A percentile compares a stretch with the other conserved stretches of the same genome.
Conservation (phyloP, 768 basidiomycete species). For the Termitomyces heimii region DNA sequence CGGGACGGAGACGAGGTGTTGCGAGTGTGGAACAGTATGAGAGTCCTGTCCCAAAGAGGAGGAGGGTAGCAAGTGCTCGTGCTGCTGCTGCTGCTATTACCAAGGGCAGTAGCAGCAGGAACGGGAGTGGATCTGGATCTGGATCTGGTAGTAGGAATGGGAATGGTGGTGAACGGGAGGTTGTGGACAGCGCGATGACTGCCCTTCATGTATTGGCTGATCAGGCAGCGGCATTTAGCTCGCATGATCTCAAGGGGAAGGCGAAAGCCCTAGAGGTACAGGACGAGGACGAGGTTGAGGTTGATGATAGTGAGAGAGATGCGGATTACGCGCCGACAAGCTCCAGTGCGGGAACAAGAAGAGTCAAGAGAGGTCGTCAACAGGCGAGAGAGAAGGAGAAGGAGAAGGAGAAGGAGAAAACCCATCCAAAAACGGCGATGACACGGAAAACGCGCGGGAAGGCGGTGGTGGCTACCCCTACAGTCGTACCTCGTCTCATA, state of each 20-base stretch:
- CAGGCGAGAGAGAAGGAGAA: constrained; percentile 12
- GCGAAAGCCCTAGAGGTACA: constrained; percentile 12
- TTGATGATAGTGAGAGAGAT: background rate
- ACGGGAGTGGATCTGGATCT: background rate
- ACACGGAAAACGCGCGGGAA: constrained; percentile 13
- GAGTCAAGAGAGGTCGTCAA: constrained; percentile 16
- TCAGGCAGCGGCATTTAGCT: constrained; percentile 54
- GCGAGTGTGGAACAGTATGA: constrained; percentile 24
- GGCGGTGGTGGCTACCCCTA: background rate
- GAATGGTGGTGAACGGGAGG: constrained; percentile 8
- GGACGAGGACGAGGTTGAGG: constrained; percentile 3
- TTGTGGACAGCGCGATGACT: constrained; percentile 32
- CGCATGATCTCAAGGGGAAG: constrained; percentile 19
- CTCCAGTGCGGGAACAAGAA: background rate
- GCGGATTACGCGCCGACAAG: background rate
- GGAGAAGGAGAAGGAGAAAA: background rate
- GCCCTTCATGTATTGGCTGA: constrained; percentile 73
- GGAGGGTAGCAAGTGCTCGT: constrained; percentile 19
- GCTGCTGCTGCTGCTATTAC: background rate
- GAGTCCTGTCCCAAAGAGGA: constrained; percentile 27
- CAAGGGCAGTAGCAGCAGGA: background rate
- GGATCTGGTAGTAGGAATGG: constrained; percentile 1
- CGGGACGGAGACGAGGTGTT: constrained; percentile 12
- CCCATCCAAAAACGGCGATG: background rate
- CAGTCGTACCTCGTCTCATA: constrained; percentile 17